Percentiles rank a stretch among this genome's conserved stretches.
These are phyloP conservation scores for Dryas alaskensis DNA, from an alignment of 306 rosid genomes.

Conservation along the genomic window DNA sequence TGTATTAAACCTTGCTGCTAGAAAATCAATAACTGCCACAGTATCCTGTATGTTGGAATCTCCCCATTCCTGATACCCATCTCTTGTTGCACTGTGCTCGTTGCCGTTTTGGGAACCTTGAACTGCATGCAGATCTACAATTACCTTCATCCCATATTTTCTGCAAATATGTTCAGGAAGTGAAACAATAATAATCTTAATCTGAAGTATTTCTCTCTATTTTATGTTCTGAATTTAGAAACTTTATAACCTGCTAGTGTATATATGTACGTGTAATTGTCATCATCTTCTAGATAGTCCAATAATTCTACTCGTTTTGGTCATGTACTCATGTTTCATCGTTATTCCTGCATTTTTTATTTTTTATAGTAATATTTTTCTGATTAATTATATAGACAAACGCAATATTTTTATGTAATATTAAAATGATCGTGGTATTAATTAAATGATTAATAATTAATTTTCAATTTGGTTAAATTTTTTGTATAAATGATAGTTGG, in stretches of 20 bases:
- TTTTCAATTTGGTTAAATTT: no score
- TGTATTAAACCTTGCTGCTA: constrained; percentile 41
- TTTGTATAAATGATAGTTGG: no score
- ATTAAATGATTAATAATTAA: no score
- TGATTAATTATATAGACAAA: no score
- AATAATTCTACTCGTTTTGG: no score
- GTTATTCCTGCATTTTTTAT: no score
- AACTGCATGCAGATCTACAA: constrained; percentile 61
- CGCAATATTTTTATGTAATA: no score
- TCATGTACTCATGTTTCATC: no score
- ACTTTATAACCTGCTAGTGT: not conserved
- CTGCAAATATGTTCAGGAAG: constrained; percentile 24
- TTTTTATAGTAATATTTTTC: no score
- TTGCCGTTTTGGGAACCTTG: constrained; percentile 59
- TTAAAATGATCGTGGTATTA: no score
- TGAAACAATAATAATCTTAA: not conserved
- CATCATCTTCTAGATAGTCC: no score
- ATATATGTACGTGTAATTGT: not conserved
- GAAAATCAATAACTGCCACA: constrained; percentile 48
- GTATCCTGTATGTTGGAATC: constrained; percentile 44
- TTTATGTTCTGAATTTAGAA: not conserved
- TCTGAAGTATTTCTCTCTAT: not conserved
- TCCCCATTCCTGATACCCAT: constrained; percentile 58
- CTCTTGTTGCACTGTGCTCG: constrained; percentile 58
- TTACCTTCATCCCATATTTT: constrained; percentile 50